Conservation (phyloP, 345 rosid species). For the Balakata baccata region DNA sequence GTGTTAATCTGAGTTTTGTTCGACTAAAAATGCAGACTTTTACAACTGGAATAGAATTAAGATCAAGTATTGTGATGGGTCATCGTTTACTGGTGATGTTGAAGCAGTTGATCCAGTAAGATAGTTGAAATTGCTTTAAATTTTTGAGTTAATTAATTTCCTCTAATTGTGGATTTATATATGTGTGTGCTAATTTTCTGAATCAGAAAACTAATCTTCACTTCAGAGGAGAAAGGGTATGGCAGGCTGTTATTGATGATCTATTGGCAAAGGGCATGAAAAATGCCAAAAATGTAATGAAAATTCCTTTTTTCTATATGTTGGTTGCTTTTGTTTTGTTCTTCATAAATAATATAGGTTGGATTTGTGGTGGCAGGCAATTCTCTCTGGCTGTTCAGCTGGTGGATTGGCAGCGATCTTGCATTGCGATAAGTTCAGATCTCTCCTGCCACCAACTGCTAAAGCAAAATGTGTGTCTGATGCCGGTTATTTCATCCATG, state of each 20-base stretch:
- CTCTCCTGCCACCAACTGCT: conserved; percentile 58
- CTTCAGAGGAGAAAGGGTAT: conserved; percentile 88
- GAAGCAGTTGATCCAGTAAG: conserved; percentile 68
- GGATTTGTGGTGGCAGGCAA: conserved; percentile 46
- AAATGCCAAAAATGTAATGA: conserved; percentile 62
- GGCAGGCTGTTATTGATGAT: conserved; percentile 73
- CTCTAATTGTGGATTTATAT: neutral
- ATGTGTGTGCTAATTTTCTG: conserved; percentile 21
- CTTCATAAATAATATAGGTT: neutral
- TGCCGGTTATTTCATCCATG: conserved; percentile 87
- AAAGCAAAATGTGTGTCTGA: conserved; percentile 88
- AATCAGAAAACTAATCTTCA: conserved; percentile 74
- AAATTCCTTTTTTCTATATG: neutral
- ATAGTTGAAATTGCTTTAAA: neutral
- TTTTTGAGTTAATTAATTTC: neutral
- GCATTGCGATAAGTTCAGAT: conserved; percentile 79
- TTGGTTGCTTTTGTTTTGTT: neutral
- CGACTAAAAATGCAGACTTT: conserved; percentile 41
- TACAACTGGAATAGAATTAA: conserved; percentile 85
- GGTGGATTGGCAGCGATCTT: conserved; percentile 84
- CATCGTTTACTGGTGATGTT: conserved; percentile 90
- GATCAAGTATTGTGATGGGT: conserved; percentile 87
- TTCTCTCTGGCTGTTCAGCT: conserved; percentile 94
- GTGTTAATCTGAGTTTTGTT: too few species aligned
- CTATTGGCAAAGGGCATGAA: conserved; percentile 82